Evolutionary conservation across 805 yeast genomes (phyloP).

Genomic region (Wickerhamiella parazyma): DNA sequence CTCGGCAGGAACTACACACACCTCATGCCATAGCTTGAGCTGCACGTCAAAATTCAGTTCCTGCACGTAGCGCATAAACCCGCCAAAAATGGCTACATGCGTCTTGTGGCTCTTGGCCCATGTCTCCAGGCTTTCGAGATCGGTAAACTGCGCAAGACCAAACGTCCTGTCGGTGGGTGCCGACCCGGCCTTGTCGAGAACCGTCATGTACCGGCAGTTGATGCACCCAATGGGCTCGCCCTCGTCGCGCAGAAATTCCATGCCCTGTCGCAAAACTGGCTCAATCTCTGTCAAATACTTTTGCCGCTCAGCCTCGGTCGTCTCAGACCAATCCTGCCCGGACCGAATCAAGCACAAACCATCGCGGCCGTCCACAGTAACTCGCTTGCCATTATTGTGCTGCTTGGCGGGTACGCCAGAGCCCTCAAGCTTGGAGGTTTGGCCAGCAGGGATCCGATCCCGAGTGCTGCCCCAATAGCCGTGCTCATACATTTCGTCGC

Average conservation of each 20-base stretch:
- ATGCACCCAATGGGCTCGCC: not conserved
- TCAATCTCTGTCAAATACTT: not conserved
- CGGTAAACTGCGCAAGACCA: not conserved
- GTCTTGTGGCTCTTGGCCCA: not conserved
- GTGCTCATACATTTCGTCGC: not conserved
- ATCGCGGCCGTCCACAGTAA: not conserved
- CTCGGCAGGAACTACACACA: not conserved
- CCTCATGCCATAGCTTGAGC: slow-evolving; percentile 1
- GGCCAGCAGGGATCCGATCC: not conserved
- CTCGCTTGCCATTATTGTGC: not conserved
- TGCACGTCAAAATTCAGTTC: not conserved
- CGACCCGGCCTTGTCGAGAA: not conserved
- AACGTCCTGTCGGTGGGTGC: not conserved
- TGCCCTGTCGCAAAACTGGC: not conserved
- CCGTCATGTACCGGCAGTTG: not conserved
- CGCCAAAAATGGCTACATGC: not conserved
- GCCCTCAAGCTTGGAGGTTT: not conserved
- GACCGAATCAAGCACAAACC: not conserved
- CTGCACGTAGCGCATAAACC: not conserved
- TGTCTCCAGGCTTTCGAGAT: not conserved
- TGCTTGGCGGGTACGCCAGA: not conserved
- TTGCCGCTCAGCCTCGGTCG: not conserved
- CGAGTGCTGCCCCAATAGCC: not conserved
- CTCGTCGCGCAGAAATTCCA: not conserved
- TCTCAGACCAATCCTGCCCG: not conserved